phyloP scores from a whole-genome alignment of 768 basidiomycete species.

The Suillus fuscotomentosus region DNA sequence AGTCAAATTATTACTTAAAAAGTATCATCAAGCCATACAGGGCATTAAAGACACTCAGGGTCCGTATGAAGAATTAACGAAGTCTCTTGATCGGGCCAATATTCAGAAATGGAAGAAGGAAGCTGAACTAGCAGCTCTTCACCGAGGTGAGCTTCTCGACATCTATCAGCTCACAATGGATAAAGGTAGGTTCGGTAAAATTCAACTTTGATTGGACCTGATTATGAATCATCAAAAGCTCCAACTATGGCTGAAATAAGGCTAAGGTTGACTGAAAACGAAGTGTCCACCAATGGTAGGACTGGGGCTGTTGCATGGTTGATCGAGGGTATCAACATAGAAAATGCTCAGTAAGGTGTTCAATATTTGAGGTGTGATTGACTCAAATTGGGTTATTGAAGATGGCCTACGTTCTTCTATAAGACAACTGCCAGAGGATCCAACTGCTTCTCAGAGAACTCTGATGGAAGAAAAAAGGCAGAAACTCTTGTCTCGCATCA shows the following conservation, averaged over 20 bases:
- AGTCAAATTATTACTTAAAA: constrained; percentile 1
- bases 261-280: neutral
- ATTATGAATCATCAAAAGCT: neutral
- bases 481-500: neutral
- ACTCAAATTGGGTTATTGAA: neutral
- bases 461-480: neutral
- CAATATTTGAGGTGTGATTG: neutral
- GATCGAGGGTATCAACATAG: neutral
- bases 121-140: neutral
- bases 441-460: constrained; percentile 4
- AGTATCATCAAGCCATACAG: neutral
- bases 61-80: neutral
- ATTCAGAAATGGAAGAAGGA: neutral
- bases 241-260: constrained; percentile 5
- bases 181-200: neutral
- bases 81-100: neutral
- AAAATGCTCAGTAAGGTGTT: constrained; percentile 7
- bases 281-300: neutral
- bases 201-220: no score
- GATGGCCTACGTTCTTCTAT: neutral
- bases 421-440: neutral
- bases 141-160: neutral
- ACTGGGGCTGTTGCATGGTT: constrained; percentile 5
- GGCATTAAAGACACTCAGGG: constrained; percentile 4
- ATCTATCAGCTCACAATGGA: constrained; percentile 5